Percentiles rank a stretch among this genome's conserved stretches.
Evolutionary conservation across 345 rosid species (phyloP).

Genomic region (Populus euphratica): DNA sequence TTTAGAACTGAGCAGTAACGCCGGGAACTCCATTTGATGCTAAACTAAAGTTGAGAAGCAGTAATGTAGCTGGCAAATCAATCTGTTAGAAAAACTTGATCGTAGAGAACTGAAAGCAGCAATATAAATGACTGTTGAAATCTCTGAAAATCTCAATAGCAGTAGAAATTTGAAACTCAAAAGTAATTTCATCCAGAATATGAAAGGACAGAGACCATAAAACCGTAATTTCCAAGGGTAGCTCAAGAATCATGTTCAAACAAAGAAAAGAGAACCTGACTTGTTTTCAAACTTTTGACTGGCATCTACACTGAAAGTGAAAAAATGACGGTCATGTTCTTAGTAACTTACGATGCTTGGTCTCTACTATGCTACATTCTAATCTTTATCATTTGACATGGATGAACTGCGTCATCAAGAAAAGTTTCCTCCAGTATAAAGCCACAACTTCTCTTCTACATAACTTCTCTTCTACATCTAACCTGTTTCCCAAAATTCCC

Average conservation of each 20-base stretch:
- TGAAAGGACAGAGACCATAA: background rate
- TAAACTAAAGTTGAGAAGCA: background rate
- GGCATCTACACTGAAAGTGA: background rate
- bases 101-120: background rate
- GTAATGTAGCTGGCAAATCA: background rate
- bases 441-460: background rate
- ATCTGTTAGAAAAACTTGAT: background rate
- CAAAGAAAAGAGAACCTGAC: no score
- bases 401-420: background rate
- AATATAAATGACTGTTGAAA: background rate
- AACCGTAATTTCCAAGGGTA: background rate
- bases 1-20: background rate
- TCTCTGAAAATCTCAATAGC: background rate
- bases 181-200: background rate
- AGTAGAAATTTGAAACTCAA: background rate
- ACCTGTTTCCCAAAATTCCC: background rate
- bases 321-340: background rate
- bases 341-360: background rate
- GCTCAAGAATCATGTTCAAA: no score
- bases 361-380: background rate
- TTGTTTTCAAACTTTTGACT: background rate
- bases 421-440: background rate
- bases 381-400: background rate
- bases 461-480: background rate
- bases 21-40: background rate